phyloP scores from a whole-genome alignment of 176 grass and related monocot species.

The Oryza punctata region DNA sequence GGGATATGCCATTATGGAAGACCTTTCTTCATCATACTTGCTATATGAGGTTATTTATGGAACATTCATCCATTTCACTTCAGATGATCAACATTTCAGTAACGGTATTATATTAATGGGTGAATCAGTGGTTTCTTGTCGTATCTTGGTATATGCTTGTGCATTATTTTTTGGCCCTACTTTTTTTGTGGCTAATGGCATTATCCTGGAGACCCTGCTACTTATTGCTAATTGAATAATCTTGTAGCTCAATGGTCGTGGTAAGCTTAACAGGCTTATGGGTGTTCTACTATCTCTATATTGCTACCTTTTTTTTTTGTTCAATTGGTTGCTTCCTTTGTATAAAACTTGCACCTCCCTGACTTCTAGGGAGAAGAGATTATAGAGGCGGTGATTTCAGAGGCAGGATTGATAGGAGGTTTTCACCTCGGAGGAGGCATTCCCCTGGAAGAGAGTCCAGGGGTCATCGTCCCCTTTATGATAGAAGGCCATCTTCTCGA shows the following conservation, averaged over 20 bases:
- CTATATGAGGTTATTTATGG: constrained; percentile 43
- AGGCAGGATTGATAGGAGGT: constrained; percentile 77
- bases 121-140: constrained; percentile 46
- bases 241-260: constrained; percentile 65
- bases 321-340: constrained; percentile 7
- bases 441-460: constrained; percentile 75
- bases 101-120: constrained; percentile 40
- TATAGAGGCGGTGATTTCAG: constrained; percentile 66
- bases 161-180: constrained; percentile 50
- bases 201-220: constrained; percentile 60
- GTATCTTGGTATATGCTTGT: constrained; percentile 53
- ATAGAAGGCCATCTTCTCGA: constrained; percentile 60
- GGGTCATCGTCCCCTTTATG: constrained; percentile 53
- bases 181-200: constrained; percentile 72
- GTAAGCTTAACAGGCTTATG: constrained; percentile 73
- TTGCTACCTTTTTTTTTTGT: constrained; percentile 22
- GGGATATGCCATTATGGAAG: constrained; percentile 48
- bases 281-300: constrained; percentile 41
- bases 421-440: constrained; percentile 71
- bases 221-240: constrained; percentile 73
- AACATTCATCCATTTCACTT: constrained; percentile 50
- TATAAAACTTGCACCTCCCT: constrained; percentile 33
- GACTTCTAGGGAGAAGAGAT: constrained; percentile 69
- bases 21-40: constrained; percentile 48
- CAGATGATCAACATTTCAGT: constrained; percentile 56